phyloP scores from a whole-genome alignment of 73 alveolate genomes.

The Paramecium bursaria region DNA sequence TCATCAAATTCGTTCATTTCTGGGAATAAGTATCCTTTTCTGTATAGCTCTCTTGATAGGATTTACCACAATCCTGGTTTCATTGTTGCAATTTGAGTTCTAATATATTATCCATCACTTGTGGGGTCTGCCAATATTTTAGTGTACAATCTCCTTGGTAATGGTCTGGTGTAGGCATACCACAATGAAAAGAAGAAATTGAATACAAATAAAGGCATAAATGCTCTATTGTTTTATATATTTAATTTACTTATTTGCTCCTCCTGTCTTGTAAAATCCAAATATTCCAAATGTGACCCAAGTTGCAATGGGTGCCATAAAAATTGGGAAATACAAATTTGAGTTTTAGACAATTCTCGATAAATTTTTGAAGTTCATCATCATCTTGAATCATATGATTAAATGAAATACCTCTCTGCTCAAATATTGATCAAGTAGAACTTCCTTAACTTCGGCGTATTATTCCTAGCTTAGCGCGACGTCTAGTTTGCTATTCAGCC shows the following conservation, averaged over 20 bases:
- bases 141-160: conserved; percentile 30
- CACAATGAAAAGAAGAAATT: conserved; percentile 27
- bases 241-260: too few relatives aligned
- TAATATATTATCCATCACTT: conserved; percentile 41
- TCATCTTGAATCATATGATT: conserved; percentile 14
- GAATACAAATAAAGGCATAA: conserved; percentile 6
- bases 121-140: conserved; percentile 50
- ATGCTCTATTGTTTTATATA: too few relatives aligned
- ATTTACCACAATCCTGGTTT: conserved; percentile 53
- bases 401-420: conserved; percentile 51
- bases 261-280: conserved; percentile 6
- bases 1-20: conserved; percentile 53
- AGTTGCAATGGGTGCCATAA: conserved; percentile 13
- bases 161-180: conserved; percentile 46
- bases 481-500: too few relatives aligned
- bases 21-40: conserved; percentile 55
- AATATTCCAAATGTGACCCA: conserved; percentile 1
- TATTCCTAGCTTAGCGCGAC: conserved; percentile 12
- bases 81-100: conserved; percentile 52
- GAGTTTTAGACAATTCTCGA: conserved; percentile 6
- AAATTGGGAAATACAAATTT: conserved; percentile 8
- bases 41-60: conserved; percentile 33
- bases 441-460: conserved; percentile 44
- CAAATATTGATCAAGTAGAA: conserved; percentile 47
- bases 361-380: conserved; percentile 50